These are phyloP conservation scores for Aspergillus awamori DNA, from an alignment of 2,329 filamentous ascomycete genomes.

Conservation along the genomic window DNA sequence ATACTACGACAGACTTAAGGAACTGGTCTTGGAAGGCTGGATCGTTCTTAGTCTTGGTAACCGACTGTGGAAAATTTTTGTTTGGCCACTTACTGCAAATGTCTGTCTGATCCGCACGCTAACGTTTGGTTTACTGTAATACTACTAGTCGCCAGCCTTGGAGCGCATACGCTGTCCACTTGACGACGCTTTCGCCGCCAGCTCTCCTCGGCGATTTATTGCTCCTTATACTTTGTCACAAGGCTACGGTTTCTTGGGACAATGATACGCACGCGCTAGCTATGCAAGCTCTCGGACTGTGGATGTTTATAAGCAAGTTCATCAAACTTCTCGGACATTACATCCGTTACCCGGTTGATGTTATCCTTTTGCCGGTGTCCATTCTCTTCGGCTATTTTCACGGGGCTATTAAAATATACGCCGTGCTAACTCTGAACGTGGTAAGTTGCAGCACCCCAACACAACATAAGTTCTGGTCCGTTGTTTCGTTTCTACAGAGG, in stretches of 20 bases:
- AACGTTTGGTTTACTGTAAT: constrained; percentile 28
- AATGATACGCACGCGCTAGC: constrained; percentile 56
- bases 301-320: constrained; percentile 87
- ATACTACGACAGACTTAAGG: neutral
- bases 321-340: constrained; percentile 90
- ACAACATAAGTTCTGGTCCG: constrained; percentile 1
- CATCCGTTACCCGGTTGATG: constrained; percentile 77
- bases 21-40: neutral
- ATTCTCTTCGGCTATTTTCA: constrained; percentile 92
- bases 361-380: constrained; percentile 79
- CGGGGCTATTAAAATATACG: constrained; percentile 88
- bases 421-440: constrained; percentile 78
- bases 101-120: constrained; percentile 22
- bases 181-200: constrained; percentile 89
- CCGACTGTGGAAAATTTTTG: neutral
- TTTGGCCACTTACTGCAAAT: neutral
- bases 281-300: constrained; percentile 66
- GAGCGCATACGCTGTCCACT: constrained; percentile 90
- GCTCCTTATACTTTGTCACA: constrained; percentile 69
- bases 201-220: constrained; percentile 77
- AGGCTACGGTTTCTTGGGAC: constrained; percentile 67
- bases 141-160: constrained; percentile 81
- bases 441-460: constrained; percentile 56
- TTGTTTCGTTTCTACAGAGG: constrained; percentile 9
- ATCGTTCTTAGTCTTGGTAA: neutral